Base-by-base conservation (phyloP, 73 alveolate genomes). In the Tetrahymena borealis region DNA sequence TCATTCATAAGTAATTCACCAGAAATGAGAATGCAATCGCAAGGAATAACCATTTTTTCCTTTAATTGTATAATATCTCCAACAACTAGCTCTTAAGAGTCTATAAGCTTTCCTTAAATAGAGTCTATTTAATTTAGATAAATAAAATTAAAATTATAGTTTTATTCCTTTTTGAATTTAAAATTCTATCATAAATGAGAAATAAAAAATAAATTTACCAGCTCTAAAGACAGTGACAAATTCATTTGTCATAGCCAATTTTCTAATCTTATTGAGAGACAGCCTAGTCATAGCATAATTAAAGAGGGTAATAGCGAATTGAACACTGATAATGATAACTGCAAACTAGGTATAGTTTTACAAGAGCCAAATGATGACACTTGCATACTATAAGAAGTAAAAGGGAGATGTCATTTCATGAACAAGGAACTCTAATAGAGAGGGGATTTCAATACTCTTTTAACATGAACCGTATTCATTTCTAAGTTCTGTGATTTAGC, bases 1-100 rank as follows among this genome's bases (percentile, higher is more conserved):
- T 98, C 99, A 39, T 97, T 98, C 40, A 97, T 95, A 33, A 97
- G 95, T 39, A 96, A 90, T 90, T 95, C 95, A 8, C 99, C 99
- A 39, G 94, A 43, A 41, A 97, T 93, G 41, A 96, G 79, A 77
- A 97, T 43, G 91, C 97, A 95, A 94, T 97, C 99, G 37, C 99
- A 97, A 77, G 98, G 98, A 40, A 96, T 90, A 9, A 91, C 94
- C 93, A 85, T 79, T 40, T 93, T 93, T 20, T 93, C 91, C 33
- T 38, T 43, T 16, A 93, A 40, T 39, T 91, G 93, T 39, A 93
- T 93, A 4, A 93, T 24, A 93, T 93, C 95, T 4, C 95, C 95
- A 20, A 92, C 93, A 1, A 93, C 95, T 38, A 93, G 91, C n/a
- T 93, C 95, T 24, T 93, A 6, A 77, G 93, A 79, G 28, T 93